These are phyloP conservation scores for Phytophthora fragariae DNA, from an alignment of 352 stramenopile species.

Conservation along the genomic window DNA sequence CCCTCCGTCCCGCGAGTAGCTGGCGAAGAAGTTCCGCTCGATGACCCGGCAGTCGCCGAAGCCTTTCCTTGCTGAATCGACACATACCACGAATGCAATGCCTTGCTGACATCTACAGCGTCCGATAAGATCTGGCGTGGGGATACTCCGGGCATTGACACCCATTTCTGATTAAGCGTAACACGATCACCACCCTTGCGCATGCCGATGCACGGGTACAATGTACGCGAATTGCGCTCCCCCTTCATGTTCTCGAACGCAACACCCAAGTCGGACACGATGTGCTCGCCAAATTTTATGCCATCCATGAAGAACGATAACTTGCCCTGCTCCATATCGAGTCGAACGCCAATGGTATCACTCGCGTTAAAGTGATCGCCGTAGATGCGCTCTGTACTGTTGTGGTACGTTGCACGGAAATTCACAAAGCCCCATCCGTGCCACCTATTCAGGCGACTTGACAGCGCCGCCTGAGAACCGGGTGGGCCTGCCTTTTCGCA, in stretches of 20 bases:
- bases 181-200: constrained; percentile 95
- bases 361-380: constrained; percentile 92
- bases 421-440: constrained; percentile 98
- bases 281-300: constrained; percentile 99
- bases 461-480: constrained; percentile 77
- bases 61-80: constrained; percentile 54
- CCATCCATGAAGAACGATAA: constrained; percentile 99
- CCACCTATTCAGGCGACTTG: constrained; percentile 89
- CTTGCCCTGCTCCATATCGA: constrained; percentile 98
- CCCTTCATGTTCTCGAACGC: constrained; percentile 96
- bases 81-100: constrained; percentile 86
- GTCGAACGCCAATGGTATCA: constrained; percentile 98
- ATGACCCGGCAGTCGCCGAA: constrained; percentile 15
- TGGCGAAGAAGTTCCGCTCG: constrained; percentile 8
- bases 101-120: constrained; percentile 89
- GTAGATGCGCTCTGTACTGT: constrained; percentile 92
- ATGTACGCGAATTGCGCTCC: constrained; percentile 83
- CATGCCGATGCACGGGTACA: constrained; percentile 98
- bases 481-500: constrained; percentile 90
- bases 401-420: constrained; percentile 95
- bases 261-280: constrained; percentile 97
- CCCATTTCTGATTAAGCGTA: constrained; percentile 96
- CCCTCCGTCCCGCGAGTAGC: constrained; percentile 4
- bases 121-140: constrained; percentile 84
- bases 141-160: constrained; percentile 85